These are phyloP conservation scores for Kodamaea sp. DNA, from an alignment of 1,139 yeast species.

Conservation along the genomic window DNA sequence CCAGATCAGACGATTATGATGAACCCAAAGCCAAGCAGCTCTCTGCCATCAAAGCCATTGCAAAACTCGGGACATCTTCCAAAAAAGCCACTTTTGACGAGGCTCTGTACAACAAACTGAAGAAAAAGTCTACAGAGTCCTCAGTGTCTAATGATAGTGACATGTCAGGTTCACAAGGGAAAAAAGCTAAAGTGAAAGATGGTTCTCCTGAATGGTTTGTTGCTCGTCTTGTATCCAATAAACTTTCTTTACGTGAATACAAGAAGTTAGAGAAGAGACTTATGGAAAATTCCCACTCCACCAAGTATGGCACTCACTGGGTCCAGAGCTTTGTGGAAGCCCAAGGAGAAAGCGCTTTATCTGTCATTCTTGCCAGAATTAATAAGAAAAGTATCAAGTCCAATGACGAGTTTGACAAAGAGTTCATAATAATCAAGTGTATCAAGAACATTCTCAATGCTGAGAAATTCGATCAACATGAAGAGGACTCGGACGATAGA, in stretches of 20 bases:
- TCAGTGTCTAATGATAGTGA: constrained; percentile 15
- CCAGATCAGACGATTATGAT: constrained; percentile 6
- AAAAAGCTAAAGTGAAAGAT: constrained; percentile 30
- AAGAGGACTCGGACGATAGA: constrained; percentile 17
- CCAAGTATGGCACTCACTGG: constrained; percentile 29
- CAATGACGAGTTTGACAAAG: constrained; percentile 47
- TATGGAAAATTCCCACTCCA: constrained; percentile 19
- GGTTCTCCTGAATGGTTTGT: constrained; percentile 50
- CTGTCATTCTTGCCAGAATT: constrained; percentile 40
- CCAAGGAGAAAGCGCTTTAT: constrained; percentile 49
- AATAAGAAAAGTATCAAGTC: constrained; percentile 46
- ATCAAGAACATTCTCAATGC: constrained; percentile 34
- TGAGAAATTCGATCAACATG: constrained; percentile 15
- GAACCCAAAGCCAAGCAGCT: constrained; percentile 10
- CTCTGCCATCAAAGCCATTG: constrained; percentile 15
- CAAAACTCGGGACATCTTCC: constrained; percentile 13
- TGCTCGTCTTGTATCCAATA: constrained; percentile 36
- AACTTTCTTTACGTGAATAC: constrained; percentile 35
- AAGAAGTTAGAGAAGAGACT: constrained; percentile 38
- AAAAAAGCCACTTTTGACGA: constrained; percentile 16
- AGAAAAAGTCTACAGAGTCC: constrained; percentile 17
- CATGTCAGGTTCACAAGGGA: constrained; percentile 4
- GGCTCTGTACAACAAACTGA: constrained; percentile 11
- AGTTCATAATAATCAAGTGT: constrained; percentile 40
- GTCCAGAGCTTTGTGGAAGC: constrained; percentile 33